These are phyloP conservation scores for Crithidia fasciculata DNA, from an alignment of 208 protist species.

Conservation along the genomic window DNA sequence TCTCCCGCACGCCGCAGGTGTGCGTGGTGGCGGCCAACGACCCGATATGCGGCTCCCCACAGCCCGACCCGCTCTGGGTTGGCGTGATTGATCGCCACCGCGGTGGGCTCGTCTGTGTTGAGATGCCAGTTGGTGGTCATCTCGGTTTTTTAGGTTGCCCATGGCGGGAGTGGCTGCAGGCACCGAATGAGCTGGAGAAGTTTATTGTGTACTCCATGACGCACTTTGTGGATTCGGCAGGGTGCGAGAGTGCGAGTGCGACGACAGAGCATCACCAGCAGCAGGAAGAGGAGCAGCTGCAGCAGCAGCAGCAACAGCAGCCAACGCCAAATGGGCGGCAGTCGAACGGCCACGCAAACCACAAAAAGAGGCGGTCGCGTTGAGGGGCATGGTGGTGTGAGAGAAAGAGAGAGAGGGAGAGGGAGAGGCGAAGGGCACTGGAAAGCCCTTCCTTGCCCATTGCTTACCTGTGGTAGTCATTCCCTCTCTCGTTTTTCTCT, in stretches of 20 bases:
- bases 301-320: no score
- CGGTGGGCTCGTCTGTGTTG: slow-evolving; percentile 46
- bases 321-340: no score
- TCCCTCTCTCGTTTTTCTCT: no score
- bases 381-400: not conserved
- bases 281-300: no score
- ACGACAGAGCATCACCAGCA: no score
- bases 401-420: not conserved
- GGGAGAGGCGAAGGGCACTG: not conserved
- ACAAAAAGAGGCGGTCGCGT: not conserved
- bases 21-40: slow-evolving; percentile 56
- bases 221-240: slow-evolving; percentile 14
- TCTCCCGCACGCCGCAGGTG: slow-evolving; percentile 42
- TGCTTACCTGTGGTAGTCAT: no score
- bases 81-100: slow-evolving; percentile 26
- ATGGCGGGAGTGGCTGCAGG: slow-evolving; percentile 23
- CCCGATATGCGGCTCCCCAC: slow-evolving; percentile 47
- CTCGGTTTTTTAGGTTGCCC: slow-evolving; percentile 58
- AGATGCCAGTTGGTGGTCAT: slow-evolving; percentile 66
- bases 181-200: slow-evolving; percentile 53
- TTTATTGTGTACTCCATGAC: slow-evolving; percentile 36
- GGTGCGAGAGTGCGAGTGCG: not conserved
- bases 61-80: slow-evolving; percentile 36
- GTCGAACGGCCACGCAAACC: no score
- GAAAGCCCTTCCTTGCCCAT: no score